phyloP scores from a whole-genome alignment of 2,329 filamentous ascomycete genomes.

The Diaporthe batatas region DNA sequence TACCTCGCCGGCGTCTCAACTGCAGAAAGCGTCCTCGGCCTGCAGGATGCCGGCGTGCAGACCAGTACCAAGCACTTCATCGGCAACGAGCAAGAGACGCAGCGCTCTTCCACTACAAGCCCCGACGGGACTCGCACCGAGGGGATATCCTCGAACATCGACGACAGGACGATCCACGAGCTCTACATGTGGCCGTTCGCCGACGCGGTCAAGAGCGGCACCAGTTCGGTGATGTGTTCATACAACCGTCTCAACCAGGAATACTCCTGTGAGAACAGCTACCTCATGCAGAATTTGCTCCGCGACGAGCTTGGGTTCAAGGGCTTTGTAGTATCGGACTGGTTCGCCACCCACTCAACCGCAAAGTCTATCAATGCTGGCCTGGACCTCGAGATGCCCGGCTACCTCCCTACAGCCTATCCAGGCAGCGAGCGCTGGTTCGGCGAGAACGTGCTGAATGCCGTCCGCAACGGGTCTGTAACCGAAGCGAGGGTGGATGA shows the following conservation, averaged over 20 bases:
- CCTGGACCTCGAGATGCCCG: conserved; percentile 30
- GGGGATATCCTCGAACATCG: conserved; percentile 66
- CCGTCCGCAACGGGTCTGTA: conserved; percentile 4
- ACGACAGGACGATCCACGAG: conserved; percentile 77
- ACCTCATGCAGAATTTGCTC: conserved; percentile 71
- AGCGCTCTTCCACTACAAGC: conserved; percentile 58
- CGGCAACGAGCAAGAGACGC: conserved; percentile 77
- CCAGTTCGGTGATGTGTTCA: conserved; percentile 79
- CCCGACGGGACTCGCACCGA: background rate
- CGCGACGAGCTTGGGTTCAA: conserved; percentile 81
- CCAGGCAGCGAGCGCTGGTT: conserved; percentile 5
- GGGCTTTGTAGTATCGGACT: conserved; percentile 73
- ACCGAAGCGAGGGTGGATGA: conserved; percentile 7
- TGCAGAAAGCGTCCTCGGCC: conserved; percentile 70
- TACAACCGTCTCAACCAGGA: conserved; percentile 80
- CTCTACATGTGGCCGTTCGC: conserved; percentile 77
- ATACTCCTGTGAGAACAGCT: conserved; percentile 76
- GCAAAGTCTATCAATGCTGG: conserved; percentile 44
- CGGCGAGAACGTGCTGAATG: conserved; percentile 42
- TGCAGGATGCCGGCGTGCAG: conserved; percentile 65
- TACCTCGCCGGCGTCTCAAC: conserved; percentile 76
- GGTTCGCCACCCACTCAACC: conserved; percentile 82
- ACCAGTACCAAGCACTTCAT: conserved; percentile 72
- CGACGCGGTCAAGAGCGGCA: conserved; percentile 75
- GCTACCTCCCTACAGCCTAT: background rate